phyloP scores from a whole-genome alignment of 1,139 yeast genomes.

The Candida sp. region DNA sequence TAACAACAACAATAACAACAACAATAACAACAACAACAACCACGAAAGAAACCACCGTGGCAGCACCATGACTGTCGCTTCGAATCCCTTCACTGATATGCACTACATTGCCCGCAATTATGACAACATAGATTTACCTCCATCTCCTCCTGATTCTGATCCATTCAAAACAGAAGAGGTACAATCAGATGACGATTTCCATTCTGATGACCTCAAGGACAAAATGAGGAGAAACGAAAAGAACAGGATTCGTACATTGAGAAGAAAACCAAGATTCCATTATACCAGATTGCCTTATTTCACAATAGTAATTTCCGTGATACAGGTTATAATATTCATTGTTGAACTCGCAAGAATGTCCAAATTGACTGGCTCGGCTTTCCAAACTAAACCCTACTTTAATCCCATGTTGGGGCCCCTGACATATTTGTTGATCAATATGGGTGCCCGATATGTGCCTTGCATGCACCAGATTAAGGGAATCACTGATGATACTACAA shows the following conservation, averaged over 20 bases:
- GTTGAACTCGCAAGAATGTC: slow-evolving; percentile 70
- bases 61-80: background rate
- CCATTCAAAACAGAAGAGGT: slow-evolving; percentile 12
- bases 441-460: slow-evolving; percentile 77
- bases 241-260: slow-evolving; percentile 28
- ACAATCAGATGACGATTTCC: slow-evolving; percentile 3
- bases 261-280: slow-evolving; percentile 43
- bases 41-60: background rate
- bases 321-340: slow-evolving; percentile 66
- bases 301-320: slow-evolving; percentile 47
- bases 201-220: slow-evolving; percentile 14
- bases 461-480: slow-evolving; percentile 64
- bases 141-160: slow-evolving; percentile 10
- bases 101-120: slow-evolving; percentile 4
- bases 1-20: background rate
- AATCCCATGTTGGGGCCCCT: slow-evolving; percentile 90
- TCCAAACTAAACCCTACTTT: slow-evolving; percentile 73
- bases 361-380: slow-evolving; percentile 64
- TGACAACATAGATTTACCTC: slow-evolving; percentile 11
- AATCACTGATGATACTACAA: slow-evolving; percentile 51
- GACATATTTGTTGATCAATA: slow-evolving; percentile 62
- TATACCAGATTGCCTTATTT: slow-evolving; percentile 51
- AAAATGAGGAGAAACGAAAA: slow-evolving; percentile 27
- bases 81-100: slow-evolving; percentile 12
- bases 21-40: background rate